phyloP scores from a whole-genome alignment of 805 yeast species.

The Tetrapisispora pingtungensis region DNA sequence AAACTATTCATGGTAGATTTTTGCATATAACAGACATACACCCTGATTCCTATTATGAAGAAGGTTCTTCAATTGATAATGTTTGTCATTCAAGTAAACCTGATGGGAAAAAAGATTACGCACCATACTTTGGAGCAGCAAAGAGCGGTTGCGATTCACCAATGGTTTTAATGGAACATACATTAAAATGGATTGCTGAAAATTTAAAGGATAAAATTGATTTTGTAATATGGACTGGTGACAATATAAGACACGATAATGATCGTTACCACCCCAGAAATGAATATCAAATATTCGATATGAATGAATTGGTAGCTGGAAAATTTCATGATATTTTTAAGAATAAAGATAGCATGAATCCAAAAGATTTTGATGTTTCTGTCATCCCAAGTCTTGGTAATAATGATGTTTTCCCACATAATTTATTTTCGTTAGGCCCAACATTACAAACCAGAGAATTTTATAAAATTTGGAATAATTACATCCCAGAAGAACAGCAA shows the following conservation, averaged over 20 bases:
- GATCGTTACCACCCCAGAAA: slow-evolving; percentile 68
- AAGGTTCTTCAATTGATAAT: slow-evolving; percentile 38
- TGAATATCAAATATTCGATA: slow-evolving; percentile 57
- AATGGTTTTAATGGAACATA: slow-evolving; percentile 44
- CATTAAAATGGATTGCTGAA: slow-evolving; percentile 55
- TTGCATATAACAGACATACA: slow-evolving; percentile 82
- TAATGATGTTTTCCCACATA: slow-evolving; percentile 85
- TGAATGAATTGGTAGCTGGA: slow-evolving; percentile 50
- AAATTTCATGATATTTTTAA: slow-evolving; percentile 44
- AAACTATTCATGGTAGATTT: slow-evolving; percentile 57
- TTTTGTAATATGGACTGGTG: slow-evolving; percentile 87
- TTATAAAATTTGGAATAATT: slow-evolving; percentile 61
- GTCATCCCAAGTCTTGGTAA: slow-evolving; percentile 73
- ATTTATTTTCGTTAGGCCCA: slow-evolving; percentile 77
- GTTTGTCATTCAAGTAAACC: slow-evolving; percentile 44
- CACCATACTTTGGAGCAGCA: slow-evolving; percentile 68
- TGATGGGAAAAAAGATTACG: slow-evolving; percentile 31
- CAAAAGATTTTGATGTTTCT: slow-evolving; percentile 36
- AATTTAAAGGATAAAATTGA: slow-evolving; percentile 69
- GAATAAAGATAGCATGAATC: slow-evolving; percentile 35
- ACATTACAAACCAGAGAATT: slow-evolving; percentile 77
- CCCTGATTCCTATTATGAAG: slow-evolving; percentile 60
- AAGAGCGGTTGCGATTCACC: slow-evolving; percentile 73
- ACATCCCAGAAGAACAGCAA: slow-evolving; percentile 67
- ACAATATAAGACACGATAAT: slow-evolving; percentile 75